Conservation (phyloP, 148 eudicot genomes). For the Mesembryanthemum crystallinum region DNA sequence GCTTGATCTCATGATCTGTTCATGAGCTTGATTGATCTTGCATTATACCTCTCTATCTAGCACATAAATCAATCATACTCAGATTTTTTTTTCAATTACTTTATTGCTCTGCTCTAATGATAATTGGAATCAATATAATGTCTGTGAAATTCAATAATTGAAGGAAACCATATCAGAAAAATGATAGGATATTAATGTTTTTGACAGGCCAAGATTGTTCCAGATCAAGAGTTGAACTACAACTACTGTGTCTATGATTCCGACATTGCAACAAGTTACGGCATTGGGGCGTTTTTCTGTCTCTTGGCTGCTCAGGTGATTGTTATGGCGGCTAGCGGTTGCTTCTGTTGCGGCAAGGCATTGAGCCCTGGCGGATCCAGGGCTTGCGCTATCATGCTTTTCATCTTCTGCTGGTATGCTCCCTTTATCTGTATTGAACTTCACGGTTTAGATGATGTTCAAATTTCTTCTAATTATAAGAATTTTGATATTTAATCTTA, state of each 20-base stretch:
- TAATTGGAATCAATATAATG: too few relatives aligned
- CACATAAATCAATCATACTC: too few relatives aligned
- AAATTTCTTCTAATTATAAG: neutral
- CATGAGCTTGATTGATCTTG: too few relatives aligned
- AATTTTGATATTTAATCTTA: neutral
- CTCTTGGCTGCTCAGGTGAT: slow-evolving; percentile 65
- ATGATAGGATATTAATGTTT: neutral
- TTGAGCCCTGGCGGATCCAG: slow-evolving; percentile 76
- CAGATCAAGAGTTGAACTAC: slow-evolving; percentile 44
- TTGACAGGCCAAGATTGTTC: slow-evolving; percentile 42
- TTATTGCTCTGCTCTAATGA: too few relatives aligned
- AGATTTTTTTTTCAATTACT: too few relatives aligned
- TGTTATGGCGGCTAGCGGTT: slow-evolving; percentile 64
- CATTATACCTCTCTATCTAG: neutral
- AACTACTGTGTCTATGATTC: slow-evolving; percentile 69
- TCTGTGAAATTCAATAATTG: neutral
- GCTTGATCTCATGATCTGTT: too few relatives aligned
- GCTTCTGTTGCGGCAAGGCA: slow-evolving; percentile 87
- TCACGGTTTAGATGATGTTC: neutral
- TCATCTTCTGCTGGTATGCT: slow-evolving; percentile 82
- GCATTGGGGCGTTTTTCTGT: slow-evolving; percentile 78
- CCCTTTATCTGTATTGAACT: neutral
- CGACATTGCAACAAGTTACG: slow-evolving; percentile 78
- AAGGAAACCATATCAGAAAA: neutral
- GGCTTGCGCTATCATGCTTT: slow-evolving; percentile 79